phyloP scores from a whole-genome alignment of 2,329 filamentous ascomycete species.

The Aphanoascus verrucosus region DNA sequence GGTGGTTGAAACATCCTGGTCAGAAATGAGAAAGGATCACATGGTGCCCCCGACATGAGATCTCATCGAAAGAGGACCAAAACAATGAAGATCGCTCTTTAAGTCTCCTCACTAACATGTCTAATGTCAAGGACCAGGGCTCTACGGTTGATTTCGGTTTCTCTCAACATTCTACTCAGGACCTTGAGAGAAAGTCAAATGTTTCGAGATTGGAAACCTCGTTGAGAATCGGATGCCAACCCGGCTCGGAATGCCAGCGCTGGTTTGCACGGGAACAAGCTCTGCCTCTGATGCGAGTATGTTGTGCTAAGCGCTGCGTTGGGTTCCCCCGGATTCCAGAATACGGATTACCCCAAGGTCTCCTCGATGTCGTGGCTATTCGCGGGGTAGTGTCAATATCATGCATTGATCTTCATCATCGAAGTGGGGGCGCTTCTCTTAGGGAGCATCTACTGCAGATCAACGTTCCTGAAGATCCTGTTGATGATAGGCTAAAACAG shows the following conservation, averaged over 20 bases:
- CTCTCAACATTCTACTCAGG: background rate
- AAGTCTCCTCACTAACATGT: background rate
- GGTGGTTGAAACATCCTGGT: background rate
- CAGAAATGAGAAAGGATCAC: background rate
- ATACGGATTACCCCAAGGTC: background rate
- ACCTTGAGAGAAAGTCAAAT: background rate
- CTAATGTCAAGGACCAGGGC: background rate
- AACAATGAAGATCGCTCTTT: background rate
- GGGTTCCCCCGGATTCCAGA: background rate
- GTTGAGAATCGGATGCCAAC: background rate
- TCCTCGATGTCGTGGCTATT: background rate
- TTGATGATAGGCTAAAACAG: background rate
- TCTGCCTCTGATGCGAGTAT: background rate
- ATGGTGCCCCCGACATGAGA: background rate
- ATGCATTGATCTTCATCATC: slow-evolving; percentile 2
- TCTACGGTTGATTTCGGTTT: slow-evolving; percentile 1
- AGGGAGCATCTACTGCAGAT: background rate
- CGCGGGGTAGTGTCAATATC: background rate
- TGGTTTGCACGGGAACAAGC: background rate
- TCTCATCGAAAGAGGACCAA: background rate
- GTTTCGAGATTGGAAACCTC: too few relatives aligned
- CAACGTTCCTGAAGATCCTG: background rate
- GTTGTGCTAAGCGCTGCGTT: background rate
- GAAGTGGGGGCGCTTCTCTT: background rate
- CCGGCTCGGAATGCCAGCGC: background rate